Evolutionary conservation across 1,284 basidiomycete species (phyloP).

Genomic region (Ceratobasidium sp.): DNA sequence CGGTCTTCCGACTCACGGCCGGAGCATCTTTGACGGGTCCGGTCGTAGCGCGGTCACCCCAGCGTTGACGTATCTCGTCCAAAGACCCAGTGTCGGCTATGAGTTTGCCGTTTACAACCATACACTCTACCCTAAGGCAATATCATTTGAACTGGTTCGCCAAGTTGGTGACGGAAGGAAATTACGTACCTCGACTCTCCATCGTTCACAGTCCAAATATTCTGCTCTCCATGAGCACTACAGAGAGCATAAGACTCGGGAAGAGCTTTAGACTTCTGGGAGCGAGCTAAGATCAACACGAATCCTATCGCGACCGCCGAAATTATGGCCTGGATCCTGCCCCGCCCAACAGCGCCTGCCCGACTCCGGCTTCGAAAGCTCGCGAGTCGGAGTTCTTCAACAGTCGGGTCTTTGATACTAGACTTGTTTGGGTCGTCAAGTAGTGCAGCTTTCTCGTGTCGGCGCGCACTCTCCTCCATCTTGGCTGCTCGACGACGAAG

Average conservation of each 20-base stretch:
- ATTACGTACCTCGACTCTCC: constrained; percentile 47
- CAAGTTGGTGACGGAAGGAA: neutral
- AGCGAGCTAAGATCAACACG: constrained; percentile 15
- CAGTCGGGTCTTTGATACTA: neutral
- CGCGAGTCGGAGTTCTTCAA: constrained; percentile 28
- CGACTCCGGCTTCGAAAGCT: constrained; percentile 30
- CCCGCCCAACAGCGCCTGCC: constrained; percentile 16
- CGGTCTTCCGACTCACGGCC: constrained; percentile 41
- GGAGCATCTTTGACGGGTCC: constrained; percentile 45
- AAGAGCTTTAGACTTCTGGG: neutral
- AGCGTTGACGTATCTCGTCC: constrained; percentile 52
- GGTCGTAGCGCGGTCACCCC: constrained; percentile 48
- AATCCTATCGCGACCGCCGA: constrained; percentile 29
- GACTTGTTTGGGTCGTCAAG: constrained; percentile 25
- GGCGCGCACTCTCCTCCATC: constrained; percentile 27
- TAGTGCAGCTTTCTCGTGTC: neutral
- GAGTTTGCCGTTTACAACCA: constrained; percentile 63
- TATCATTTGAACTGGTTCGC: neutral
- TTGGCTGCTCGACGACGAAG: constrained; percentile 33
- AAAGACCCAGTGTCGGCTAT: constrained; percentile 65
- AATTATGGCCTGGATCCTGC: constrained; percentile 32
- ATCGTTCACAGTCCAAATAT: constrained; percentile 63
- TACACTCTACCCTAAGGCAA: constrained; percentile 60
- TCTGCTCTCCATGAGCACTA: constrained; percentile 25
- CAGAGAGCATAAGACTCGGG: constrained; percentile 35